These are phyloP conservation scores for Tuber umbilicatum DNA, from an alignment of 495 filamentous ascomycete species.

Conservation along the genomic window DNA sequence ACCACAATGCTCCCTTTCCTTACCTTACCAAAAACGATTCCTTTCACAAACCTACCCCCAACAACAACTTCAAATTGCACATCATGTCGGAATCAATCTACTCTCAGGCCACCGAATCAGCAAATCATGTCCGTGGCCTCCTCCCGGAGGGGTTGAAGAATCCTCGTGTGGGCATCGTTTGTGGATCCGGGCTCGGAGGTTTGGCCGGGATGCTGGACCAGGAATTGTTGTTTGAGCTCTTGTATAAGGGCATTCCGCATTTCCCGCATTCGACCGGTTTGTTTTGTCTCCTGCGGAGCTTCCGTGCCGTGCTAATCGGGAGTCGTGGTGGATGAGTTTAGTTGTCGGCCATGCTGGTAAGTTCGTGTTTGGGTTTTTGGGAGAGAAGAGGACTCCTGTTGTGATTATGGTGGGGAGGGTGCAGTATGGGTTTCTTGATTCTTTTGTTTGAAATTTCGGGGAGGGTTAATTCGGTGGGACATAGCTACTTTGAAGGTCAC, in stretches of 20 bases:
- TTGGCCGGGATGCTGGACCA: conserved; percentile 56
- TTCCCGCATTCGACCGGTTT: conserved; percentile 62
- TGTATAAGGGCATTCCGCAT: conserved; percentile 58
- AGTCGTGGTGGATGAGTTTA: conserved; percentile 26
- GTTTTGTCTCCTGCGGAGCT: conserved; percentile 17
- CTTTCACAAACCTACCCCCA: background rate
- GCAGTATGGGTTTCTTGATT: conserved; percentile 54
- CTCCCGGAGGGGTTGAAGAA: conserved; percentile 49
- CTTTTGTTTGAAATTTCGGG: conserved; percentile 5
- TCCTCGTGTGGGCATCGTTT: conserved; percentile 63
- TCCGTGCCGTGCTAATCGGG: background rate
- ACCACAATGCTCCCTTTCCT: background rate
- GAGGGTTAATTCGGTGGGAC: conserved; percentile 12
- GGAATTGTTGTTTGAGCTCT: conserved; percentile 49
- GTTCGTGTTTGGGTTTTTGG: conserved; percentile 62
- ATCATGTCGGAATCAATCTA: conserved; percentile 22
- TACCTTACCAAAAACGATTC: background rate
- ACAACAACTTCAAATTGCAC: background rate
- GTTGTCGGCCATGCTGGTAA: conserved; percentile 68
- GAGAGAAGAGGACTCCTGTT: conserved; percentile 50
- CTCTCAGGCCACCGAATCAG: conserved; percentile 20
- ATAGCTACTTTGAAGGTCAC: conserved; percentile 72
- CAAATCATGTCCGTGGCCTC: conserved; percentile 21
- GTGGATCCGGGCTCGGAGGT: conserved; percentile 65
- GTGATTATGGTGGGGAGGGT: conserved; percentile 68